Evolutionary conservation across 2,329 filamentous ascomycete genomes (phyloP).

Genomic region (Chalaropsis thielavioides): DNA sequence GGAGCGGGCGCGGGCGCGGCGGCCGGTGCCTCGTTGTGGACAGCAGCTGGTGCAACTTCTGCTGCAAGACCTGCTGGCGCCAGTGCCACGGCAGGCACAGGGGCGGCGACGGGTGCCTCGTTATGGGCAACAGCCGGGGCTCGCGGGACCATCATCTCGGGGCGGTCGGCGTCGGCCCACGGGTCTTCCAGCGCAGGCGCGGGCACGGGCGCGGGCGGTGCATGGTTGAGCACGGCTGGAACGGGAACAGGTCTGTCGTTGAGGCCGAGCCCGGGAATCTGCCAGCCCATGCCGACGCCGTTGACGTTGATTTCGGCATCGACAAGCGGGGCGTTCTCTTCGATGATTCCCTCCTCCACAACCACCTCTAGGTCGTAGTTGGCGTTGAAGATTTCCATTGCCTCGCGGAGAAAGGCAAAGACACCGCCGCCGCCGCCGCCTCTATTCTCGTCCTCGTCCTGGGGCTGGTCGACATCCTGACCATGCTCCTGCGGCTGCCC

Average conservation of each 20-base stretch:
- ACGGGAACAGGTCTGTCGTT: not conserved
- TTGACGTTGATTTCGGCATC: conserved; percentile 12
- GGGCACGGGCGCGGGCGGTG: too few species aligned
- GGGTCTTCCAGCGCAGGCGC: not conserved
- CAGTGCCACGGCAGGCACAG: not conserved
- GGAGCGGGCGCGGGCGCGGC: conserved; percentile 16
- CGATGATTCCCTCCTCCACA: conserved; percentile 21
- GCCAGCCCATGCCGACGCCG: conserved; percentile 4
- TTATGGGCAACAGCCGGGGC: not conserved
- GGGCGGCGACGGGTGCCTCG: not conserved
- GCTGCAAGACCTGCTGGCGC: not conserved
- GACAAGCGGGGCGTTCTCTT: conserved; percentile 22
- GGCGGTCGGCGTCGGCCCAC: not conserved
- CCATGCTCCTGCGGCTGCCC: not conserved
- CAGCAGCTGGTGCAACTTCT: not conserved
- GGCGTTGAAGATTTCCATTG: conserved; percentile 7
- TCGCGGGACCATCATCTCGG: not conserved
- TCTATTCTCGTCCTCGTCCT: conserved; percentile 21
- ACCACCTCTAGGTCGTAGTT: conserved; percentile 18
- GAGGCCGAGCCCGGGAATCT: not conserved
- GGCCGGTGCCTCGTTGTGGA: not conserved
- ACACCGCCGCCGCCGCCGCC: conserved; percentile 21
- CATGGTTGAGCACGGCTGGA: not conserved
- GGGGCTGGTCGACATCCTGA: conserved; percentile 3
- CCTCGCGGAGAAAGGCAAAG: conserved; percentile 3